Evolutionary conservation across 345 rosid species (phyloP).

Genomic region (Cardamine chenopodiifolia): DNA sequence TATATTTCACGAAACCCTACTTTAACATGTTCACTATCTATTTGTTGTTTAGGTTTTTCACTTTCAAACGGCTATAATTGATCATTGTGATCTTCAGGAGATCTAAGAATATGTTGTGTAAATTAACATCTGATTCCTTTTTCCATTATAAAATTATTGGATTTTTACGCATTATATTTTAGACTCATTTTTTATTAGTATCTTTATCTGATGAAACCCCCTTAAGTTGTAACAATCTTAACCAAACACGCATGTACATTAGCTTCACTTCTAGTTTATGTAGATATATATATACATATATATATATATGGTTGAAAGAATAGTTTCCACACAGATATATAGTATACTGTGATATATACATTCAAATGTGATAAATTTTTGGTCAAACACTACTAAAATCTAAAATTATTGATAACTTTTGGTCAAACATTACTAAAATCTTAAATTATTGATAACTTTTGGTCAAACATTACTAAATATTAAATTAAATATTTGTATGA

Average conservation of each 20-base stretch:
- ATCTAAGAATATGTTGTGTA: slow-evolving; percentile 16
- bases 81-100: slow-evolving; percentile 21
- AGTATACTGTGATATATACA: not conserved
- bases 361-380: slow-evolving; percentile 8
- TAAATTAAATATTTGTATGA: not conserved
- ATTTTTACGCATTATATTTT: not conserved
- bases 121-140: slow-evolving; percentile 30
- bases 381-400: slow-evolving; percentile 21
- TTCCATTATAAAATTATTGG: not conserved
- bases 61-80: slow-evolving; percentile 19
- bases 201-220: not conserved
- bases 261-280: not conserved
- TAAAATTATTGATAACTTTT: slow-evolving; percentile 6
- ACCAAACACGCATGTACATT: not conserved
- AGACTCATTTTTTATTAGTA: not conserved
- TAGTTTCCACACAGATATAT: not conserved
- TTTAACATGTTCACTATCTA: slow-evolving; percentile 17
- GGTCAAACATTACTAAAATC: slow-evolving; percentile 15
- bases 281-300: too few relatives aligned
- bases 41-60: slow-evolving; percentile 28
- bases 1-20: slow-evolving; percentile 23
- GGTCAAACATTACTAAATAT: slow-evolving; percentile 33
- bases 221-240: not conserved
- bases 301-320: not conserved
- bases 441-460: slow-evolving; percentile 36